These are phyloP conservation scores for Uronychia setigera DNA, from an alignment of 73 alveolate species.

Conservation along the genomic window DNA sequence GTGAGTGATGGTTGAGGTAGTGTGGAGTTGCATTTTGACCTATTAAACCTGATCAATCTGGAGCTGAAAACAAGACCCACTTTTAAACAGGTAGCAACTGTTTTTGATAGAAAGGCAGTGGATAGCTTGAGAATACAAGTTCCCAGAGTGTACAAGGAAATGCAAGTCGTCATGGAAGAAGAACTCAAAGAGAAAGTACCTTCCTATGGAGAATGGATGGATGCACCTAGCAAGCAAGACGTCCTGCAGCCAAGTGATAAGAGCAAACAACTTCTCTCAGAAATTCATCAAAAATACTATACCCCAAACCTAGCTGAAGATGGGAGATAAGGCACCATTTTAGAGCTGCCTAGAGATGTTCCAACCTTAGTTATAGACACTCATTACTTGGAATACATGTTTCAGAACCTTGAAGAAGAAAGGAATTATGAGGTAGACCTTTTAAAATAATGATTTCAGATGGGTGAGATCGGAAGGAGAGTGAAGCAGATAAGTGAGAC, in stretches of 20 bases:
- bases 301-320: constrained; percentile 9
- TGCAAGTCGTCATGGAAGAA: constrained; percentile 34
- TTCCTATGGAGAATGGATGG: neutral
- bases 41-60: constrained; percentile 20
- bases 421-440: constrained; percentile 11
- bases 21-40: constrained; percentile 37
- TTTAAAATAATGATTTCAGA: neutral
- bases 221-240: neutral
- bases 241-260: constrained; percentile 10
- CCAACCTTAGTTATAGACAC: constrained; percentile 33
- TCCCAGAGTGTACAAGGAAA: constrained; percentile 32
- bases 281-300: constrained; percentile 19
- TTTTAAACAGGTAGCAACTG: constrained; percentile 1
- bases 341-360: neutral
- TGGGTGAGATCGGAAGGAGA: constrained; percentile 8
- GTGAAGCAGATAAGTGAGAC: constrained; percentile 8
- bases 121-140: constrained; percentile 38
- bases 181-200: constrained; percentile 1
- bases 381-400: constrained; percentile 49
- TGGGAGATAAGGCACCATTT: constrained; percentile 4
- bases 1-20: too few relatives aligned
- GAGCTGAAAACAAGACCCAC: constrained; percentile 52
- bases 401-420: constrained; percentile 22
- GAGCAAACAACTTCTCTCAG: neutral
- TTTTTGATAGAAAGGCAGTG: constrained; percentile 6